Conservation (phyloP, 1,284 basidiomycete genomes). For the Cystobasidiaceae sp. region DNA sequence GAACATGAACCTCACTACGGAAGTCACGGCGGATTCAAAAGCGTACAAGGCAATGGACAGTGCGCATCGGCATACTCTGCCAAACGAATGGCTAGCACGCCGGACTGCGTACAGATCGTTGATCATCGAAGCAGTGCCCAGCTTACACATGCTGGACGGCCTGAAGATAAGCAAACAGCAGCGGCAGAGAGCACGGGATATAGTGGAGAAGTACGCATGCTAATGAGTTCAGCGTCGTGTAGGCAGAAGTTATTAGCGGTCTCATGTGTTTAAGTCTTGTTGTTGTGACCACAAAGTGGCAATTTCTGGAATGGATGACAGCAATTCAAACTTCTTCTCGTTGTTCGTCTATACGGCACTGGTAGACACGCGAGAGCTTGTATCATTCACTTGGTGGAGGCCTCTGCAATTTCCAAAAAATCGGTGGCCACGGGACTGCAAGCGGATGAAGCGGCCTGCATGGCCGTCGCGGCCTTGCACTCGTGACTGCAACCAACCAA, state of each 20-base stretch:
- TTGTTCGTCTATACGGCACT: no score
- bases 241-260: neutral
- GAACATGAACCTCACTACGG: neutral
- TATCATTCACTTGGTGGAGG: no score
- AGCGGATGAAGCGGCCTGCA: no score
- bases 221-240: neutral
- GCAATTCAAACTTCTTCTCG: no score
- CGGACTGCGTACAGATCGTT: slow-evolving; percentile 80
- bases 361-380: no score
- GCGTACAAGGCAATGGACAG: slow-evolving; percentile 56
- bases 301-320: no score
- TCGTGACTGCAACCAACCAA: no score
- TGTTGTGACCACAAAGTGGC: no score
- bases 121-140: slow-evolving; percentile 66
- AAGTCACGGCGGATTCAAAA: slow-evolving; percentile 8
- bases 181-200: slow-evolving; percentile 30
- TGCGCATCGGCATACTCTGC: slow-evolving; percentile 79
- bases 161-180: slow-evolving; percentile 55
- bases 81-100: slow-evolving; percentile 76
- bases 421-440: no score
- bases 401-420: no score
- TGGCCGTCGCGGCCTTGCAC: no score
- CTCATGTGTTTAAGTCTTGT: neutral
- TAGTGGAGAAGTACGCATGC: slow-evolving; percentile 31
- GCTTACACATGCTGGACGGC: slow-evolving; percentile 71